phyloP scores from a whole-genome alignment of 208 protist species.

The Leishmania guyanensis region DNA sequence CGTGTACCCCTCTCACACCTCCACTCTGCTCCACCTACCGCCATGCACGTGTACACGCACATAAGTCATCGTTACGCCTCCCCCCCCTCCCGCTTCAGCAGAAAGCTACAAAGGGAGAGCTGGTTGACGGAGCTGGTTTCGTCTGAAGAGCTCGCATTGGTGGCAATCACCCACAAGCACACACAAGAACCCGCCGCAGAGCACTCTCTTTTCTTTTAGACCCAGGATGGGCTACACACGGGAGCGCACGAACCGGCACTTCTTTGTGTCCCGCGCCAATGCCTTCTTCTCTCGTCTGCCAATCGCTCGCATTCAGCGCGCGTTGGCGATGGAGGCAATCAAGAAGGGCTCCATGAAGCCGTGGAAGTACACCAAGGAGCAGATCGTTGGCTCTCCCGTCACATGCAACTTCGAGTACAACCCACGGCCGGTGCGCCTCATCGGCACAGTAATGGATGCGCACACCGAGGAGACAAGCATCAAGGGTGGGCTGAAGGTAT shows the following conservation, averaged over 20 bases:
- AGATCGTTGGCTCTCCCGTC: slow-evolving; percentile 84
- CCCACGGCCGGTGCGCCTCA: slow-evolving; percentile 85
- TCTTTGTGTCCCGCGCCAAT: slow-evolving; percentile 87
- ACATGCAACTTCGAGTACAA: slow-evolving; percentile 93
- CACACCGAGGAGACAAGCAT: slow-evolving; percentile 89
- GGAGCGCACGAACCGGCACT: slow-evolving; percentile 88
- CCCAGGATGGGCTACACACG: slow-evolving; percentile 76
- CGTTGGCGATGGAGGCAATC: slow-evolving; percentile 85
- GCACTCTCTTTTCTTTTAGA: not conserved
- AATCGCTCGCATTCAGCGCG: slow-evolving; percentile 83
- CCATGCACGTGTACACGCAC: not conserved
- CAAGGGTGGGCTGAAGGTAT: slow-evolving; percentile 91
- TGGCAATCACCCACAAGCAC: too few species aligned
- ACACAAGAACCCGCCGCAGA: not conserved
- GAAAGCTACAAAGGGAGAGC: not conserved
- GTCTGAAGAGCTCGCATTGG: too few species aligned
- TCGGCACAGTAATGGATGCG: slow-evolving; percentile 91
- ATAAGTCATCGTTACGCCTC: not conserved
- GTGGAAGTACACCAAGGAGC: slow-evolving; percentile 92
- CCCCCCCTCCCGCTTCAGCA: not conserved
- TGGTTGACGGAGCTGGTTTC: too few species aligned
- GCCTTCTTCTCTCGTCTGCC: slow-evolving; percentile 90
- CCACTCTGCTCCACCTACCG: not conserved
- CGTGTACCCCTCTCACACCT: not conserved
- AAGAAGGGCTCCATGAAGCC: slow-evolving; percentile 84